Base-by-base conservation (phyloP, 2,329 filamentous ascomycete species). In the Cercospora beticola region DNA sequence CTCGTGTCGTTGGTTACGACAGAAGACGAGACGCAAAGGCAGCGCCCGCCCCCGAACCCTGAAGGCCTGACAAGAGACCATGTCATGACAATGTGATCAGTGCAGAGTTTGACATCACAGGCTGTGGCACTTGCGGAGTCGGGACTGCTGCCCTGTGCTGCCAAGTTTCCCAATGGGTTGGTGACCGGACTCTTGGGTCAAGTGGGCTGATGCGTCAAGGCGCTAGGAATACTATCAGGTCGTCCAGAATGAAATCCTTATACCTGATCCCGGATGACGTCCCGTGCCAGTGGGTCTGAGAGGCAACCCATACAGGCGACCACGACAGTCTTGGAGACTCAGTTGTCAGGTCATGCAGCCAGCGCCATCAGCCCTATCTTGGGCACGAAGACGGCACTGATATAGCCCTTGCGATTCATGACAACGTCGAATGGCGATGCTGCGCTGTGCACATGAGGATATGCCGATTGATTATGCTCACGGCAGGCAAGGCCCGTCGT, bases 151-250 rank as follows among this genome's bases (percentile, higher is more conserved):
- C 49, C 49, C 28, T 30, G 49, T 56, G 5, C 49, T 28, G 49
- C 49, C 49, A 56, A 56, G 49, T 56, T 14, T 30, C 16, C 49
- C 49, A 28, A 56, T 62, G 57, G 57, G n/a, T 64, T 61, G 28
- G 43, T 57, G 43, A 30, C 23, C 64, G 46, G 61, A 61, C 46
- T 59, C 33, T 26, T 52, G 54, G 56, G 30, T 49, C 40, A 49
- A 67, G 65, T 68, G 52, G 64, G 60, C 61, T 60, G 36, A 33
- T n/a, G 8, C 40, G 59, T 33, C 52, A 18, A 33, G 49, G n/a
- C 65, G 69, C 67, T 68, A 68, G 62, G 65, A 72, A 60, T 58
- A 68, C 54, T 43, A 9, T 33, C 52, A 40, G 61, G 54, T 49
- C 61, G 18, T 64, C 59, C 28, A 23, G 59, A 40, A 49, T 36